Base-by-base conservation (phyloP, 306 rosid species). In the Quercus variabilis region DNA sequence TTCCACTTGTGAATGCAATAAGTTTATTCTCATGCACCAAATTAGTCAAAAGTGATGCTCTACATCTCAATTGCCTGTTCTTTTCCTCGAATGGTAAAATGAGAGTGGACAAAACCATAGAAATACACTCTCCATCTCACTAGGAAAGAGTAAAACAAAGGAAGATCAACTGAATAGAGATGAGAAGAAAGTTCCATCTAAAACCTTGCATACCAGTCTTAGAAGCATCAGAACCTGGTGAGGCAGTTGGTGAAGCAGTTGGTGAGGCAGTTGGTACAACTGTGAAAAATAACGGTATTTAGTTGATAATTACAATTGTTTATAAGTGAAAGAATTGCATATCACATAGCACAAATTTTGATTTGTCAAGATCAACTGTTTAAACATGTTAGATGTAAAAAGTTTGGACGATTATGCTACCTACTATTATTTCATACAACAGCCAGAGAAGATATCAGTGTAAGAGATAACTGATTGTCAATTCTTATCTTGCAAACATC, bases 101-200 rank as follows among this genome's bases (percentile, higher is more conserved):
- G 63, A 51, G 25, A 5, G 18, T 18, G n/a, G 41, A 17, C 7
- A 25, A 60, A 41, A 7, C 23, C n/a, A 23, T 20, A 71, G 55
- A 81, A 76, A 63, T 25, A 55, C 59, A 6, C 28, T 25, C 15
- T 11, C 54, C 57, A 74, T 49, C 67, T 65, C 75, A 86, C 79
- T 75, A 79, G 69, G 73, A 75, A 68, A 76, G 74, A 81, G 25
- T 74, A 63, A 82, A 15, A 72, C 51, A 26, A 30, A 85, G 63
- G 70, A 90, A 65, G 38, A 77, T 43, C 31, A 80, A 31, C 77
- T 86, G 93, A 75, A 84, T 49, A 15, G 85, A 67, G 83, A 79
- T 71, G 73, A 89, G 60, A 75, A 88, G 63, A 41, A 74, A 75
- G 85, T 63, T 90, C 89, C 89, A 85, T 78, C 74, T 78, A 79